phyloP scores from a whole-genome alignment of 225 moss, liverwort and hornwort genomes.

The Ulota crispa region DNA sequence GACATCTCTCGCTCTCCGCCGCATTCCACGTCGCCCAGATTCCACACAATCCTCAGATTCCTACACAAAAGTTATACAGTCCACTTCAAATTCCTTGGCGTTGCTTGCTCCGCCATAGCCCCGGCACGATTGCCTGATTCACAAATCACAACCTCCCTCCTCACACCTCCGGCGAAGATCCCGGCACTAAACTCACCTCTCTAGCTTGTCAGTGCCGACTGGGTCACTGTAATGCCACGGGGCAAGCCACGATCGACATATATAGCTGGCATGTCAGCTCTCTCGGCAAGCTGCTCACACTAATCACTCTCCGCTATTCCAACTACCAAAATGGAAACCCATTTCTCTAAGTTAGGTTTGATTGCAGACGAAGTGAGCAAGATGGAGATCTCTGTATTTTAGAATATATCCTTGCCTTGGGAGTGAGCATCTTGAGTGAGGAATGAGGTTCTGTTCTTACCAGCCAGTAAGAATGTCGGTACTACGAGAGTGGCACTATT shows the following conservation, averaged over 20 bases:
- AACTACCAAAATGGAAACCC: background rate
- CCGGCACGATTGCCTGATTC: background rate
- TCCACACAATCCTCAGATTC: background rate
- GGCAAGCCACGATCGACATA: background rate
- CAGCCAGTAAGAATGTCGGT: background rate
- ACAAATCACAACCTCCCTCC: too few species aligned
- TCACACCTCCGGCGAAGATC: background rate
- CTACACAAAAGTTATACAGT: background rate
- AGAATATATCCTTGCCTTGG: too few species aligned
- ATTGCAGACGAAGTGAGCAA: background rate
- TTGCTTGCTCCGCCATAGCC: too few species aligned
- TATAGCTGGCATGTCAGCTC: background rate
- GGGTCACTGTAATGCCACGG: background rate
- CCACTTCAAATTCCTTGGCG: too few species aligned
- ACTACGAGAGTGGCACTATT: background rate
- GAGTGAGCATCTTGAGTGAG: background rate
- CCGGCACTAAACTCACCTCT: background rate
- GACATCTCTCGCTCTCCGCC: background rate
- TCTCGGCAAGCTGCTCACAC: background rate
- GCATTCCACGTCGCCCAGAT: background rate
- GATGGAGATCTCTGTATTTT: background rate
- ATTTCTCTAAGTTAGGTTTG: background rate
- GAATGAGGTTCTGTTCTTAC: background rate
- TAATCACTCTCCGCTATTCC: background rate
- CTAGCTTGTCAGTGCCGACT: background rate